Percentiles rank a stretch among this genome's conserved stretches.
phyloP scores from a whole-genome alignment of 495 filamentous ascomycete species.

The Talaromyces trachyspermus region DNA sequence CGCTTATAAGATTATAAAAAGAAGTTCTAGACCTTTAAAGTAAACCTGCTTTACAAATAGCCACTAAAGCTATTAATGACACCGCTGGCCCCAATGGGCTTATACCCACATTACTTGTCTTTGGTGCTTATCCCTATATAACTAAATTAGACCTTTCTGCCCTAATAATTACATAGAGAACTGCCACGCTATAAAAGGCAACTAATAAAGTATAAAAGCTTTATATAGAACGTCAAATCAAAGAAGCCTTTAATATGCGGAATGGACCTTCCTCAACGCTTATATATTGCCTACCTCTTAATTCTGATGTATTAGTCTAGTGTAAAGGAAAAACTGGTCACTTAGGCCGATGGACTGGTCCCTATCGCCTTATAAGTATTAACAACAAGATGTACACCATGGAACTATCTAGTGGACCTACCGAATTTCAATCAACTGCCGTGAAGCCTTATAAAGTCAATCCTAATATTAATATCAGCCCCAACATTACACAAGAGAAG shows the following conservation, averaged over 20 bases:
- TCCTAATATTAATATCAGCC: no score
- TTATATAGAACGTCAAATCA: background rate
- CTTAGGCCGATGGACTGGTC: no score
- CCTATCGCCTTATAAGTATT: no score
- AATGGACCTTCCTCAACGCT: slow-evolving; percentile 11
- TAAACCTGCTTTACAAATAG: slow-evolving; percentile 14
- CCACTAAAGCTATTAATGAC: slow-evolving; percentile 14
- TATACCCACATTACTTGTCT: slow-evolving; percentile 7
- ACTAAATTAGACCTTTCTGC: slow-evolving; percentile 2
- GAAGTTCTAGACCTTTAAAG: slow-evolving; percentile 7
- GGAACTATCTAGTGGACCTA: no score
- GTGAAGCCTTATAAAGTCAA: no score
- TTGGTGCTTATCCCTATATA: slow-evolving; percentile 14
- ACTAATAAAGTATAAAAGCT: background rate
- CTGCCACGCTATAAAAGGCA: slow-evolving; percentile 8
- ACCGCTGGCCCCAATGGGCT: slow-evolving; percentile 11
- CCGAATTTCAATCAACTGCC: no score
- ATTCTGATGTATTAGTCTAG: slow-evolving; percentile 11
- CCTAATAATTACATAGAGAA: slow-evolving; percentile 4
- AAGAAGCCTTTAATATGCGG: background rate
- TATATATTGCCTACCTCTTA: slow-evolving; percentile 5
- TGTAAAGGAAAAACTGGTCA: no score
- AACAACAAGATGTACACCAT: no score
- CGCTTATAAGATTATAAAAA: slow-evolving; percentile 14
- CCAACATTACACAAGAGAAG: no score